Evolutionary conservation across 2,329 filamentous ascomycete genomes (phyloP).

Genomic region (Fusarium sp.): DNA sequence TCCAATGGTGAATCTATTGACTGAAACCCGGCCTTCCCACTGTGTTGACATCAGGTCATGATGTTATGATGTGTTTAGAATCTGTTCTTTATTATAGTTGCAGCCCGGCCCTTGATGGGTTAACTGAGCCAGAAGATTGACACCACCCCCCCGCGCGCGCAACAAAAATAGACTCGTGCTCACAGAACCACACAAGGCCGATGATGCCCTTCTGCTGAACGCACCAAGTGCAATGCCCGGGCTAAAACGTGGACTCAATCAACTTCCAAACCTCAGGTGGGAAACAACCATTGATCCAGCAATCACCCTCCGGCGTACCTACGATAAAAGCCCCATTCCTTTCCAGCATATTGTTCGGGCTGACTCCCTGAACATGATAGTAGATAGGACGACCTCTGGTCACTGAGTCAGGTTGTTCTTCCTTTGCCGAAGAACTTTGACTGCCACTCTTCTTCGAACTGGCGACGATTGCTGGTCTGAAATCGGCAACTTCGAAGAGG

Average conservation of each 20-base stretch:
- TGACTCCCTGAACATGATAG: slow-evolving; percentile 6
- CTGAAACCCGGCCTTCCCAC: too few species aligned
- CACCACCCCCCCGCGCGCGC: too few species aligned
- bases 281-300: slow-evolving; percentile 14
- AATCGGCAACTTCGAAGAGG: neutral
- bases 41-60: too few species aligned
- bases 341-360: slow-evolving; percentile 9
- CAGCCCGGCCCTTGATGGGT: too few species aligned
- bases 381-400: slow-evolving; percentile 8
- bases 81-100: too few species aligned
- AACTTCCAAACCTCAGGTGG: slow-evolving; percentile 13
- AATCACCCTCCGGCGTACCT: slow-evolving; percentile 1
- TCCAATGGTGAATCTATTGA: too few species aligned
- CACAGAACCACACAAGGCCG: too few species aligned
- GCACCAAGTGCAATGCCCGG: neutral
- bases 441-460: neutral
- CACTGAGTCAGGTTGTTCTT: neutral
- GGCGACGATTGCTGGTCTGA: slow-evolving; percentile 5
- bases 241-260: slow-evolving; percentile 3
- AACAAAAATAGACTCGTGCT: too few species aligned
- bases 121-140: too few species aligned
- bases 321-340: slow-evolving; percentile 1
- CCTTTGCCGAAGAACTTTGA: neutral
- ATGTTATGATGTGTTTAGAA: too few species aligned
- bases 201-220: too few species aligned